Percentiles rank a stretch among this genome's conserved stretches.
Evolutionary conservation across 768 basidiomycete species (phyloP).

Genomic region (Boletus edulis): DNA sequence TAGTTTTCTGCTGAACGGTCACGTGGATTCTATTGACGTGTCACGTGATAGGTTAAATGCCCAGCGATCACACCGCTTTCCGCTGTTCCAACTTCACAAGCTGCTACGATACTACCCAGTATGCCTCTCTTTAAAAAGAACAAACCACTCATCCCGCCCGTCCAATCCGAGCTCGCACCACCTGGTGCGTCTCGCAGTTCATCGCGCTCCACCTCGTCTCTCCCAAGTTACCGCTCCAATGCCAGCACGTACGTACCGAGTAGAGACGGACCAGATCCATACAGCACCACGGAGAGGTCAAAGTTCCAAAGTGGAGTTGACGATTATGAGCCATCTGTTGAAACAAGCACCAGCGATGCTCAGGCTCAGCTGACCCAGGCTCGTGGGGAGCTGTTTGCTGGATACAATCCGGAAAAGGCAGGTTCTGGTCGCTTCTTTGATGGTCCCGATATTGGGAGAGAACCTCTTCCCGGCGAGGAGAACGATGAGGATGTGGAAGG

Average conservation of each 20-base stretch:
- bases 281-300: conserved; percentile 33
- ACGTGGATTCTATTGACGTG: conserved; percentile 8
- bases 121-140: conserved; percentile 58
- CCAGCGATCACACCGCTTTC: conserved; percentile 6
- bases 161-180: conserved; percentile 36
- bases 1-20: too few species aligned
- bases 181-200: conserved; percentile 26
- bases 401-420: conserved; percentile 59
- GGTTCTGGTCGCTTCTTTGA: conserved; percentile 71
- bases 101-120: neutral
- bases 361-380: conserved; percentile 58
- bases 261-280: conserved; percentile 59
- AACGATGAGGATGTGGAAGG: conserved; percentile 89
- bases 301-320: conserved; percentile 25
- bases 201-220: conserved; percentile 36
- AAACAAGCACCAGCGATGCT: conserved; percentile 15
- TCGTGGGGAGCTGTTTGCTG: conserved; percentile 72
- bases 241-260: conserved; percentile 67
- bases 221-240: conserved; percentile 46
- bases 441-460: conserved; percentile 46
- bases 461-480: conserved; percentile 63
- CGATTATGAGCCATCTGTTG: conserved; percentile 20
- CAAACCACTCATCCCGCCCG: conserved; percentile 66
- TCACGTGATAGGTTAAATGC: conserved; percentile 11
- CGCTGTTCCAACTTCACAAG: neutral